Evolutionary conservation across 106 monocot genomes (phyloP).

Genomic region (Apostasia ramifera): DNA sequence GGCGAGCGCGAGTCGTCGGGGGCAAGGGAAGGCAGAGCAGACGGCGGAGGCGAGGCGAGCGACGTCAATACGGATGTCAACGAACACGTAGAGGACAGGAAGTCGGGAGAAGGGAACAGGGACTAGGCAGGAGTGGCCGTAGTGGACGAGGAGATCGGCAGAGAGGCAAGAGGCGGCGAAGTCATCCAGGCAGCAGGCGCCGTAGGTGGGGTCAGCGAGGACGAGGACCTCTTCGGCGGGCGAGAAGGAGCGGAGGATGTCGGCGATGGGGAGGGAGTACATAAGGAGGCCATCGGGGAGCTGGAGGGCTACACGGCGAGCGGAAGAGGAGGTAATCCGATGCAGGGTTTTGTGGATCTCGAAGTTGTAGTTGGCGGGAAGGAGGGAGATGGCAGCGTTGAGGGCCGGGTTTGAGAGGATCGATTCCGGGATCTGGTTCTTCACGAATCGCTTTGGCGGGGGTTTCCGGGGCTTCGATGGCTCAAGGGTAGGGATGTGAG

Average conservation of each 20-base stretch:
- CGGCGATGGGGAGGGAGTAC: slow-evolving; percentile 79
- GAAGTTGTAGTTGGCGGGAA: slow-evolving; percentile 89
- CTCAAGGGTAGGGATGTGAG: slow-evolving; percentile 5
- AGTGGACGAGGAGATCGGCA: slow-evolving; percentile 85
- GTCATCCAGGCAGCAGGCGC: slow-evolving; percentile 94
- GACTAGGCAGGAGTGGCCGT: slow-evolving; percentile 93
- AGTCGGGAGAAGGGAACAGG: slow-evolving; percentile 60
- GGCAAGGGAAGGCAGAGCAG: slow-evolving; percentile 22
- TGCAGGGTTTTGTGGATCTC: slow-evolving; percentile 94
- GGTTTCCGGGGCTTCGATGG: slow-evolving; percentile 7
- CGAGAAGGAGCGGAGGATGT: slow-evolving; percentile 59
- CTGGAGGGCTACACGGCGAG: slow-evolving; percentile 72
- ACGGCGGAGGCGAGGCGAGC: slow-evolving; percentile 39
- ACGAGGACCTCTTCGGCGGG: slow-evolving; percentile 46
- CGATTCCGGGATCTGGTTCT: slow-evolving; percentile 60
- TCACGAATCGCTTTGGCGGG: slow-evolving; percentile 73
- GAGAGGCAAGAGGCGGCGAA: slow-evolving; percentile 52
- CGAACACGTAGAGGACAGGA: slow-evolving; percentile 83
- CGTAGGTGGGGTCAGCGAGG: slow-evolving; percentile 95
- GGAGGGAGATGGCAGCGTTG: slow-evolving; percentile 69
- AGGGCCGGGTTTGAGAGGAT: slow-evolving; percentile 64
- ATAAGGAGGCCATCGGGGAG: slow-evolving; percentile 96
- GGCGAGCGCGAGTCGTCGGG: slow-evolving; percentile 45
- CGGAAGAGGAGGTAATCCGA: slow-evolving; percentile 52
- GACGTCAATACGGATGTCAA: slow-evolving; percentile 67